Conservation (phyloP, 78 protist genomes). For the Pelomyxa schiedti region DNA sequence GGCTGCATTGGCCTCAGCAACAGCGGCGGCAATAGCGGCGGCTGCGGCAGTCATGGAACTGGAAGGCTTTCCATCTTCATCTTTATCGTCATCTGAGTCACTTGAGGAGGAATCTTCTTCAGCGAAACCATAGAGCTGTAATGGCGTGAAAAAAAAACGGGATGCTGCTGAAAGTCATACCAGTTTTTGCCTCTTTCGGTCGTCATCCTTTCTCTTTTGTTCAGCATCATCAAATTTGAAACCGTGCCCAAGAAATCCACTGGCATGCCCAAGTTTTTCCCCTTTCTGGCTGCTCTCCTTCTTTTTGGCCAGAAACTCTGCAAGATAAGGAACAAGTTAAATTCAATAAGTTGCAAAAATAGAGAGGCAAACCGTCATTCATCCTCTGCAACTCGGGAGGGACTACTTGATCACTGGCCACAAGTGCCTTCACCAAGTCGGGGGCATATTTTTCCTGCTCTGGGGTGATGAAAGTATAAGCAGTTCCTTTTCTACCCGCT, state of each 20-base stretch:
- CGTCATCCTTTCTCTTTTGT: conserved; percentile 12
- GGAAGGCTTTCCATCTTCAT: background rate
- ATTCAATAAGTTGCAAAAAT: too few relatives aligned
- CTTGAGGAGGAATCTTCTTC: conserved; percentile 8
- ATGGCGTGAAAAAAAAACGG: too few relatives aligned
- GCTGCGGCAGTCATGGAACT: background rate
- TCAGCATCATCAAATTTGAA: conserved; percentile 54
- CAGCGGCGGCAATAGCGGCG: background rate
- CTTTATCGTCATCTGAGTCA: conserved; percentile 10
- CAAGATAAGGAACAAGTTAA: too few relatives aligned
- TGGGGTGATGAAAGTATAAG: conserved; percentile 75
- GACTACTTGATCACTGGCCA: background rate
- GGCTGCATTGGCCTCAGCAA: background rate
- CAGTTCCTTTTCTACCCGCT: too few relatives aligned
- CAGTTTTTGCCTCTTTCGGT: conserved; percentile 18
- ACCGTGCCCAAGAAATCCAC: conserved; percentile 62
- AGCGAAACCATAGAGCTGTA: conserved; percentile 30
- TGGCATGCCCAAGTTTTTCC: conserved; percentile 11
- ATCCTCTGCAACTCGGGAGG: conserved; percentile 23
- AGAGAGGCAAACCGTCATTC: background rate
- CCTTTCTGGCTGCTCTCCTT: conserved; percentile 19
- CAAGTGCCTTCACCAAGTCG: conserved; percentile 52
- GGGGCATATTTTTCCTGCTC: conserved; percentile 59
- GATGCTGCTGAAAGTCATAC: background rate
- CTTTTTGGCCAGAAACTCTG: conserved; percentile 4